Percentiles rank a stretch among this genome's conserved stretches.
Evolutionary conservation across 2,329 filamentous ascomycete genomes (phyloP).

Genomic region (Phialemonium atrogriseum): DNA sequence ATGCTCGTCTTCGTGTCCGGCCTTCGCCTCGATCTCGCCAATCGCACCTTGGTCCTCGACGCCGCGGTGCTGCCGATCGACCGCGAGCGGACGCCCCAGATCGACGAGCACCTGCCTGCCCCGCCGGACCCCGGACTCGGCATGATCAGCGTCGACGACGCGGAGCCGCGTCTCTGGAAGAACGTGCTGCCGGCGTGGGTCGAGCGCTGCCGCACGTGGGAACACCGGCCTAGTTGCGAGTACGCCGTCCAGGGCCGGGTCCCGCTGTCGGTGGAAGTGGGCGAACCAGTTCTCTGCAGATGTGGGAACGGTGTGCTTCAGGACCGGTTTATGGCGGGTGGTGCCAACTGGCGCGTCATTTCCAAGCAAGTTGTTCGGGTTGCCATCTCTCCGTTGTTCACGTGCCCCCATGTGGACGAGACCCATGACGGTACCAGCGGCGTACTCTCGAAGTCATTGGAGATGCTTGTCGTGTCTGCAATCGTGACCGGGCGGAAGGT

Average conservation of each 20-base stretch:
- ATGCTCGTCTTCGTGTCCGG: conserved; percentile 32
- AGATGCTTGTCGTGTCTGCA: conserved; percentile 29
- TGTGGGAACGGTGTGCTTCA: conserved; percentile 37
- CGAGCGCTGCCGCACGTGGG: conserved; percentile 42
- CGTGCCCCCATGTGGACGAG: conserved; percentile 33
- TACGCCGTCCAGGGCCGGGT: conserved; percentile 27
- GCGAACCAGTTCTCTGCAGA: conserved; percentile 31
- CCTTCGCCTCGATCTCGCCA: conserved; percentile 33
- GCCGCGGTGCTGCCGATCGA: conserved; percentile 39
- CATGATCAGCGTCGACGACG: conserved; percentile 34
- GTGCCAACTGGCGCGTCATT: conserved; percentile 31
- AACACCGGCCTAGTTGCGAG: conserved; percentile 31
- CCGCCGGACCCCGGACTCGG: conserved; percentile 26
- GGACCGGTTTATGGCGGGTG: conserved; percentile 27
- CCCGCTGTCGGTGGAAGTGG: conserved; percentile 28
- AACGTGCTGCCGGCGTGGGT: conserved; percentile 31
- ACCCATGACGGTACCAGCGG: conserved; percentile 17
- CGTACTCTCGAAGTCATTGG: conserved; percentile 1
- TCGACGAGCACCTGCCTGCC: conserved; percentile 30
- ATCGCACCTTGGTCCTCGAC: conserved; percentile 34
- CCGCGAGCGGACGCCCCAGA: conserved; percentile 19
- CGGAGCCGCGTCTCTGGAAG: conserved; percentile 50
- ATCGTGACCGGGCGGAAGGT: conserved; percentile 18
- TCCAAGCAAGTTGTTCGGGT: conserved; percentile 40
- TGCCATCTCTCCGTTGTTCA: conserved; percentile 48